These are phyloP conservation scores for Elsinoe ampelina DNA, from an alignment of 2,329 filamentous ascomycete species.

Conservation along the genomic window DNA sequence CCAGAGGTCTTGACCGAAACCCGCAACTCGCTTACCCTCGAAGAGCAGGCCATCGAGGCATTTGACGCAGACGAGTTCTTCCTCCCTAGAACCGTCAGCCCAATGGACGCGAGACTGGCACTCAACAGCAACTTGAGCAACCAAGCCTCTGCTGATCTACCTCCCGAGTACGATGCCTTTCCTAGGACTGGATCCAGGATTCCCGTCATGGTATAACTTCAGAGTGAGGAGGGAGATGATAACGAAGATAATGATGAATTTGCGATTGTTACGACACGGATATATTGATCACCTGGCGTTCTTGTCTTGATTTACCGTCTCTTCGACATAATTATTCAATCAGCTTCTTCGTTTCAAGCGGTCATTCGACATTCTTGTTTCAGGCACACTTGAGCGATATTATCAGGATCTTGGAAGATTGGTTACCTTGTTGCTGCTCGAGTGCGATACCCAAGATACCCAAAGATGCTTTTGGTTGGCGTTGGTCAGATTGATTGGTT, in stretches of 20 bases:
- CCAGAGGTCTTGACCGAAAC: constrained; percentile 15
- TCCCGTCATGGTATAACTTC: neutral
- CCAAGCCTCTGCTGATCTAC: neutral
- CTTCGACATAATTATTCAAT: neutral
- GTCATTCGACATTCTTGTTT: neutral
- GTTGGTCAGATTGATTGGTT: neutral
- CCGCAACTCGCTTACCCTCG: constrained; percentile 15
- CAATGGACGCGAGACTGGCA: constrained; percentile 21
- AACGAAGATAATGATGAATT: neutral
- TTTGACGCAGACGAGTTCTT: constrained; percentile 26
- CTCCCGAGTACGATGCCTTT: constrained; percentile 13
- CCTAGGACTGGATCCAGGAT: neutral
- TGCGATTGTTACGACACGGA: neutral
- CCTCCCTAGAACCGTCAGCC: constrained; percentile 27
- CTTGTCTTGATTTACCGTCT: neutral
- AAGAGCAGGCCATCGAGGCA: constrained; percentile 22
- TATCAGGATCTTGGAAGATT: neutral
- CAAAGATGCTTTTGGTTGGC: neutral
- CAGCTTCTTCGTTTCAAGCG: neutral
- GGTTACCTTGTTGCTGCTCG: neutral
- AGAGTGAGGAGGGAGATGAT: neutral
- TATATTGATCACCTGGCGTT: neutral
- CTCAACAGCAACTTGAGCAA: constrained; percentile 19
- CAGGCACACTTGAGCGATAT: neutral
- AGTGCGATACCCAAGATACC: constrained; percentile 3